Evolutionary conservation across 1,284 basidiomycete genomes (phyloP).

Genomic region (Ceratorhiza oryzae-sativae): DNA sequence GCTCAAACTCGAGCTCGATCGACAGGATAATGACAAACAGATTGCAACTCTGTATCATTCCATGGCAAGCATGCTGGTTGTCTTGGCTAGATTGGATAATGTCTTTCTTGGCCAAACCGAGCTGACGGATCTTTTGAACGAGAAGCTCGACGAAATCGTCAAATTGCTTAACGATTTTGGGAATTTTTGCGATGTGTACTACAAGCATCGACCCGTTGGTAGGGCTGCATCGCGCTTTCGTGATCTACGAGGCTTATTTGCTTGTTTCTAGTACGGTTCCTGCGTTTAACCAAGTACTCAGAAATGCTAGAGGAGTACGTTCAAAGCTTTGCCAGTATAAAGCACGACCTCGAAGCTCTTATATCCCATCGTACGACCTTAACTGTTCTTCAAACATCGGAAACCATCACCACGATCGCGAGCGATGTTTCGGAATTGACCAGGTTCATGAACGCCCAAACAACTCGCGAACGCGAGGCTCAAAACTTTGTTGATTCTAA

Average conservation of each 20-base stretch:
- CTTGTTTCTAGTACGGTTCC: neutral
- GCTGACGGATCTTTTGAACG: neutral
- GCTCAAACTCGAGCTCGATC: constrained; percentile 28
- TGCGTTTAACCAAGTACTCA: neutral
- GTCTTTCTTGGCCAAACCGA: constrained; percentile 15
- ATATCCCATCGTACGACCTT: constrained; percentile 20
- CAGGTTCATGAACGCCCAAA: constrained; percentile 28
- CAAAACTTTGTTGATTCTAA: constrained; percentile 9
- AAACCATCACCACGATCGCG: constrained; percentile 10
- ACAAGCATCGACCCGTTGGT: constrained; percentile 34
- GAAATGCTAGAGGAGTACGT: constrained; percentile 6
- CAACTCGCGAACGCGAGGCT: constrained; percentile 28
- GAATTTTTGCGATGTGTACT: constrained; percentile 34
- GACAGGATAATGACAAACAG: constrained; percentile 32
- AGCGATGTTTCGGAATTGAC: constrained; percentile 9
- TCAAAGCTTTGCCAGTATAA: neutral
- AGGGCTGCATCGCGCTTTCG: neutral
- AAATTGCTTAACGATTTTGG: constrained; percentile 25
- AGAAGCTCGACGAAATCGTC: constrained; percentile 32
- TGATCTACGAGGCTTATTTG: neutral
- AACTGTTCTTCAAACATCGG: constrained; percentile 13
- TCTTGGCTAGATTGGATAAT: constrained; percentile 11
- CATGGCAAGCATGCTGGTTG: constrained; percentile 30
- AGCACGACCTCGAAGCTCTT: constrained; percentile 21
- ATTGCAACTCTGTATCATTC: constrained; percentile 26